Evolutionary conservation across 306 rosid species (phyloP), one percentile per base, ranked within the genome.

Genomic region (Quercus engelmannii): DNA sequence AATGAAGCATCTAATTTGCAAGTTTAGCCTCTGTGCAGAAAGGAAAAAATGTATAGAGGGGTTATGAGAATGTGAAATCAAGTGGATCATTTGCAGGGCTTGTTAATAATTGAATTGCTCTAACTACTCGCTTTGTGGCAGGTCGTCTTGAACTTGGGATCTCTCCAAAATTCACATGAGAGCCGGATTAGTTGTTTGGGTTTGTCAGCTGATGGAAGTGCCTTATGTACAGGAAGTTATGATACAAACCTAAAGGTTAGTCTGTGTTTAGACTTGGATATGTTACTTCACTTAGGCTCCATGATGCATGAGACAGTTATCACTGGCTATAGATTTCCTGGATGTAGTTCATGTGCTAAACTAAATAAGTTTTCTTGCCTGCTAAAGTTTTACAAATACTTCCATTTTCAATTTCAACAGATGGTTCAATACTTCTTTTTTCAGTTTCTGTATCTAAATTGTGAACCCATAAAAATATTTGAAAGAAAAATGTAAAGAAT

Each of bases 141-240:
- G 98, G 87, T 93, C 86, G 97, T 93, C 77, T 87, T 93, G 93
- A 74, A 95, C 90, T 85, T 95, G 86, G 97, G 99, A 89, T 87
- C 97, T 78, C 94, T 95, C 28, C 98, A 91, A 15, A 88, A 88
- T 80, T 91, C 97, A 73, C 99, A 95, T 38, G 98, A 86, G 78
- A 77, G 81, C 33, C 89, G 86, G 85, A 87, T 95, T 71, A 93
- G 78, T 87, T 95, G 98, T 83, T 89, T 95, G 89, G 98, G 99
- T 72, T 87, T 95, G 88, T 91, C 99, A 20, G 96, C 97, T 86
- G 99, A 95, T 85, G 99, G 99, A 83, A 95, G 99, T 87, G 99
- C 99, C 78, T 80, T 95, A 83, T 95, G 99, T 91, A 93, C 99
- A 75, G 98, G 99, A 84, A 95, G 99, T 83, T 93, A 76, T 91